Percentiles rank a stretch among this genome's conserved stretches.
These are phyloP conservation scores for Crithidia bombi DNA, from an alignment of 208 protist genomes.

Conservation along the genomic window DNA sequence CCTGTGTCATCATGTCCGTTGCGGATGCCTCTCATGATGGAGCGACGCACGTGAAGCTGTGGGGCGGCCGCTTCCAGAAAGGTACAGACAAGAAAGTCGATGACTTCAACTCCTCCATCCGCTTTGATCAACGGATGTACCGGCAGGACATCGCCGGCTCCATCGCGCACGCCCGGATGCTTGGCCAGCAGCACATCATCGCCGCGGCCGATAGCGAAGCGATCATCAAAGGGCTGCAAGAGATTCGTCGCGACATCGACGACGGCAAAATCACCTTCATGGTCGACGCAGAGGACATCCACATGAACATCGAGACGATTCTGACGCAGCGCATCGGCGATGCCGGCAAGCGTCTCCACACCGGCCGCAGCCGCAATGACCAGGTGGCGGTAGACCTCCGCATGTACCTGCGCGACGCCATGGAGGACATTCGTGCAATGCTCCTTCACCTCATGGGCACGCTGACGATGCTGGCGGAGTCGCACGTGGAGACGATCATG, in stretches of 20 bases:
- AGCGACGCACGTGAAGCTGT: constrained; percentile 33
- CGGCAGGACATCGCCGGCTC: constrained; percentile 41
- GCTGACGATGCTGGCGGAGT: constrained; percentile 27
- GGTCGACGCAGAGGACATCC: constrained; percentile 38
- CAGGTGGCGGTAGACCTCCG: constrained; percentile 38
- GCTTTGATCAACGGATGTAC: constrained; percentile 43
- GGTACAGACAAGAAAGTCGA: constrained; percentile 39
- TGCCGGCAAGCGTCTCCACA: constrained; percentile 40
- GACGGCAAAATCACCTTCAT: constrained; percentile 26
- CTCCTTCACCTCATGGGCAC: constrained; percentile 29
- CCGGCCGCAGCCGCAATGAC: constrained; percentile 40
- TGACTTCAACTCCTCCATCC: constrained; percentile 44
- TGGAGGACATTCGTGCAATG: constrained; percentile 30
- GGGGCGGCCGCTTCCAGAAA: constrained; percentile 42
- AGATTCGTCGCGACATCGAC: constrained; percentile 34
- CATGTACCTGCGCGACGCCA: constrained; percentile 39
- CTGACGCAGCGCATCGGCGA: constrained; percentile 38
- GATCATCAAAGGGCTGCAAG: constrained; percentile 32
- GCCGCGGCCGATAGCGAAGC: constrained; percentile 30
- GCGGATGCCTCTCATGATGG: background rate
- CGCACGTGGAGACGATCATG: constrained; percentile 41
- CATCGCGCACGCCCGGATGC: constrained; percentile 42
- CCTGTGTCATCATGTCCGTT: background rate
- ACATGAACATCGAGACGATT: constrained; percentile 44
- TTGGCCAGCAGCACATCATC: constrained; percentile 38